phyloP scores from a whole-genome alignment of 164 flowering plant genomes.

The Protea cynaroides region DNA sequence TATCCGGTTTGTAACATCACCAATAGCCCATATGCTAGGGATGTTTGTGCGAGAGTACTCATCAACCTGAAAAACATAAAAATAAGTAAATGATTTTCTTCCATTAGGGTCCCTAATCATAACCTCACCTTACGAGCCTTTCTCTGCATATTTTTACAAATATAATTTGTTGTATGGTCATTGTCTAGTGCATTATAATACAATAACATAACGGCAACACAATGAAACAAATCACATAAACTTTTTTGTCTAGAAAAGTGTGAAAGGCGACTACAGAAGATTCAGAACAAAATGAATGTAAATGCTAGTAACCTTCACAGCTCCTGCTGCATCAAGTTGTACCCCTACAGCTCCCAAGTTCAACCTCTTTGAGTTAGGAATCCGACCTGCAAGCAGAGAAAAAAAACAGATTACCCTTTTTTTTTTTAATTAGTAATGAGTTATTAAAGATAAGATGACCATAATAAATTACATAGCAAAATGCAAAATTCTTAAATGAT shows the following conservation, averaged over 20 bases:
- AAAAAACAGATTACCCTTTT: background rate
- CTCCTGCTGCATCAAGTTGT: slow-evolving; percentile 70
- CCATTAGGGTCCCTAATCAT: slow-evolving; percentile 1
- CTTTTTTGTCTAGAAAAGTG: background rate
- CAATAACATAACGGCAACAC: background rate
- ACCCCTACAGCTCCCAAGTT: slow-evolving; percentile 87
- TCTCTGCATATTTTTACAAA: background rate
- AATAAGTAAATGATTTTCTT: background rate
- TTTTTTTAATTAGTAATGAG: background rate
- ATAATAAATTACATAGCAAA: background rate
- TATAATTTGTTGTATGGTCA: slow-evolving; percentile 3
- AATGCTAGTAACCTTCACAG: slow-evolving; percentile 62
- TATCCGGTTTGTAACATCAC: slow-evolving; percentile 89
- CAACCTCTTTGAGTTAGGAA: slow-evolving; percentile 84
- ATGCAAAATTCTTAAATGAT: background rate
- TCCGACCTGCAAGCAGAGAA: slow-evolving; percentile 51
- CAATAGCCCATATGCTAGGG: slow-evolving; percentile 96
- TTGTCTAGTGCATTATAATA: background rate
- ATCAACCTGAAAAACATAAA: slow-evolving; percentile 53
- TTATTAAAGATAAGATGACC: background rate
- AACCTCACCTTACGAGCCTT: background rate
- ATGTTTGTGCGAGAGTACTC: slow-evolving; percentile 76
- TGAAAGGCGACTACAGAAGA: background rate
- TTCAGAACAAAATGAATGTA: slow-evolving; percentile 4
- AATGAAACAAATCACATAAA: background rate